A percentile compares a stretch with the other conserved stretches of the same genome.
phyloP scores from a whole-genome alignment of 805 yeast genomes.

The Sugiyamaella boreocaroliniensis region DNA sequence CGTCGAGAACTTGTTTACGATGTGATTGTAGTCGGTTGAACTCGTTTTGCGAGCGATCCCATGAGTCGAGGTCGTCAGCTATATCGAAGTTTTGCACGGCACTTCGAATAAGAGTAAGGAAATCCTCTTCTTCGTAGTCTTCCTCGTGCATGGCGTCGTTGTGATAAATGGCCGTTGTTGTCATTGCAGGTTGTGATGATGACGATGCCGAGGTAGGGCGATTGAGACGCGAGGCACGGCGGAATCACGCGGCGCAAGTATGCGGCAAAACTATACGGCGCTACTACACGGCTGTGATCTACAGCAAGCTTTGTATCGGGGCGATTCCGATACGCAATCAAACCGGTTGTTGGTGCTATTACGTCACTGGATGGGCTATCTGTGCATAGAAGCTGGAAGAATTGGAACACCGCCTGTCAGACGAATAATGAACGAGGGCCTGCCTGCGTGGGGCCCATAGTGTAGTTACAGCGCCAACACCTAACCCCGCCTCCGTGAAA shows the following conservation, averaged over 20 bases:
- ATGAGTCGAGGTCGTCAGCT: conserved; percentile 20
- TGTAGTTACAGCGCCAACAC: too few relatives aligned
- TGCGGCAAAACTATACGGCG: not conserved
- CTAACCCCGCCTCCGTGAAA: not conserved
- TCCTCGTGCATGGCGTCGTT: not conserved
- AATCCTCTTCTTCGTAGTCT: conserved; percentile 6
- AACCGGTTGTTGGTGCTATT: too few relatives aligned
- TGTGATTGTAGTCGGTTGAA: conserved; percentile 10
- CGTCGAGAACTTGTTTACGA: conserved; percentile 12
- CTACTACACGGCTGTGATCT: too few relatives aligned
- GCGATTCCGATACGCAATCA: too few relatives aligned
- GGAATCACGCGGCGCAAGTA: too few relatives aligned
- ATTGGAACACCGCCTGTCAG: too few relatives aligned
- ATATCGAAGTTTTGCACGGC: conserved; percentile 20
- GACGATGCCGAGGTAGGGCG: not conserved
- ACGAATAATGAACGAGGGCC: too few relatives aligned
- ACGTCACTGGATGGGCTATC: too few relatives aligned
- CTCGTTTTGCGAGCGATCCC: conserved; percentile 18
- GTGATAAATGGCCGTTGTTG: not conserved
- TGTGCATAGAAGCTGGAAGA: too few relatives aligned
- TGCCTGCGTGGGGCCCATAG: too few relatives aligned
- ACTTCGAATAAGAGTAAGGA: conserved; percentile 3
- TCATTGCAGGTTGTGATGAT: not conserved
- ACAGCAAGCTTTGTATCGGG: too few relatives aligned
- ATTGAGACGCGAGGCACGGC: not conserved